Base-by-base conservation (phyloP, 257 asterid species). In the Lycium ferocissimum region DNA sequence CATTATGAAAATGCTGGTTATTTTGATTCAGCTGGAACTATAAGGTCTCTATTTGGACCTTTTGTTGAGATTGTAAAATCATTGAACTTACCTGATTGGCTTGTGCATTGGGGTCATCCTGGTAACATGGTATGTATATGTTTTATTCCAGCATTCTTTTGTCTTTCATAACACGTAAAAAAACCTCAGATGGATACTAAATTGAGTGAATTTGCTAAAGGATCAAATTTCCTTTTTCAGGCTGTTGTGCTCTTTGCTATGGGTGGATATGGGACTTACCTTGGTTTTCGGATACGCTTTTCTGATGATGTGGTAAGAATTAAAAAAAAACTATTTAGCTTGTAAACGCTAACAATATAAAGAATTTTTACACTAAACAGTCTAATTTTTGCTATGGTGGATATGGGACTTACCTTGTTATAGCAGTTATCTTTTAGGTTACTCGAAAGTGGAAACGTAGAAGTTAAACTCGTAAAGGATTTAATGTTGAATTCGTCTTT, bases 71-170 rank as follows among this genome's bases (percentile, higher is more conserved):
- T 96, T 54, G 90, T 95, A 26, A 91, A 93, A 83, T 93, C 98
- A 65, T 91, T 78, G 92, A 88, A 91, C 88, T 92, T 94, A 61
- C 99, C 98, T 0, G 97, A 83, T 40, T 94, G 97, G 98, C 98
- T 96, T 45, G 97, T 95, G 37, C 99, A 96, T 80, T 96, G 98
- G 98, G 98, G 99, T 76, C 98, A 94, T 80, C 99, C 99, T 2
- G 98, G 95, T 18, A 96, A 96, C 93, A 94, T 96, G 99, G 99
- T 93, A 88, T 56, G 69, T 70, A 2, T 7, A 20, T 47, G 81
- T 75, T 47, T 45, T 20, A 38, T 20, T 43, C 12, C 12, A 73
- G 7, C 17, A 57, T 49, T 10, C 56, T 7, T 49, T 10, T 49
- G 11, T 49, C 56, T 40, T 40, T 40, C 45, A 40, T 40, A 40